Conservation (phyloP, 2,329 filamentous ascomycete genomes). For the Ascochyta clinopodiicola region DNA sequence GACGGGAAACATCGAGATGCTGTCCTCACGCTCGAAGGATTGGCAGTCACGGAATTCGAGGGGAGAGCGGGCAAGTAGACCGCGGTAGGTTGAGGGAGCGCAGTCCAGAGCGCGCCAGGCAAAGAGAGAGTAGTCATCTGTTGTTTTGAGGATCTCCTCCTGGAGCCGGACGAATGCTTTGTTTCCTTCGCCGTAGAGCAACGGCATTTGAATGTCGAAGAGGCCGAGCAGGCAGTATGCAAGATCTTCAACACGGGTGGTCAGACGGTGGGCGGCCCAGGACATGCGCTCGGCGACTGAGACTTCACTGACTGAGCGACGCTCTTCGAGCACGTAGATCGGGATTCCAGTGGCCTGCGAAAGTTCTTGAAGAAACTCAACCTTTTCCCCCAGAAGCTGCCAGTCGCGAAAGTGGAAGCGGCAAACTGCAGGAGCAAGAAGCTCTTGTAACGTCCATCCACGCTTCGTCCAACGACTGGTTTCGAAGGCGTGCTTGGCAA, state of each 20-base stretch:
- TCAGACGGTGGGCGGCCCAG: constrained; percentile 37
- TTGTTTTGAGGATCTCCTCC: constrained; percentile 38
- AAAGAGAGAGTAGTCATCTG: constrained; percentile 38
- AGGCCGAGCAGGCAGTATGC: constrained; percentile 42
- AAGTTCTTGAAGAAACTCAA: constrained; percentile 31
- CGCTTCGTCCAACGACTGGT: constrained; percentile 32
- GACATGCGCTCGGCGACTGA: constrained; percentile 38
- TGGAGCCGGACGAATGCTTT: constrained; percentile 38
- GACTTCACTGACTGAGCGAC: constrained; percentile 22
- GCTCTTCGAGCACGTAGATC: constrained; percentile 28
- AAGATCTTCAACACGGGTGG: constrained; percentile 36
- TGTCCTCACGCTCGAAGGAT: constrained; percentile 30
- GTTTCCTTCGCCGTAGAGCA: constrained; percentile 38
- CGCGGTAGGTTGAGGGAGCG: constrained; percentile 29
- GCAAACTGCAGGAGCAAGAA: constrained; percentile 32
- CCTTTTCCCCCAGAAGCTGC: constrained; percentile 36
- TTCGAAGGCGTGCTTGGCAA: constrained; percentile 23
- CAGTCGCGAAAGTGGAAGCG: constrained; percentile 37
- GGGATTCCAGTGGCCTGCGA: constrained; percentile 36
- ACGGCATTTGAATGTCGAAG: constrained; percentile 42
- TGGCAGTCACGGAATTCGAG: constrained; percentile 29
- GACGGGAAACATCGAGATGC: constrained; percentile 25
- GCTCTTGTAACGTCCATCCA: constrained; percentile 42
- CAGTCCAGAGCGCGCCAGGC: constrained; percentile 28
- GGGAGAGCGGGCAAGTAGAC: constrained; percentile 34